These are phyloP conservation scores for Piromyces finnis DNA, from an alignment of 192 early-diverging fungal genomes.

Conservation along the genomic window DNA sequence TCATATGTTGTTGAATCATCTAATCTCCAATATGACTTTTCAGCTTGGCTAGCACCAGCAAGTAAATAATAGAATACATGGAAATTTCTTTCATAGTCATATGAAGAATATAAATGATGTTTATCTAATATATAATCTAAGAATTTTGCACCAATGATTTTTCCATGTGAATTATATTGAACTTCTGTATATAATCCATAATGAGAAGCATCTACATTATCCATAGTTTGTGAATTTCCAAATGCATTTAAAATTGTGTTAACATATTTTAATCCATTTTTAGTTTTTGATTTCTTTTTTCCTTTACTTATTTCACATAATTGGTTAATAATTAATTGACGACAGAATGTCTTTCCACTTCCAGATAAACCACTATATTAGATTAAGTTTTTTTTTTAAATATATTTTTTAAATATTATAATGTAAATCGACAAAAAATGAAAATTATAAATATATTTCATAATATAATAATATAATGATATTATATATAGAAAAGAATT, in stretches of 20 bases:
- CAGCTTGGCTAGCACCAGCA: slow-evolving; percentile 60
- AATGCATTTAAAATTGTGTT: slow-evolving; percentile 68
- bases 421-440: no score
- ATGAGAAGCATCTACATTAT: slow-evolving; percentile 64
- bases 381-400: no score
- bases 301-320: neutral
- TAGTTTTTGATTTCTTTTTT: neutral
- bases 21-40: slow-evolving; percentile 55
- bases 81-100: slow-evolving; percentile 57
- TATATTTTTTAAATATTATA: no score
- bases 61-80: slow-evolving; percentile 92
- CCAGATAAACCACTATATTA: neutral
- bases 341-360: neutral
- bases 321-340: neutral
- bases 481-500: no score
- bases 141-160: slow-evolving; percentile 69
- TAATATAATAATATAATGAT: no score
- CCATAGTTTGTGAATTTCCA: slow-evolving; percentile 62
- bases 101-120: slow-evolving; percentile 32
- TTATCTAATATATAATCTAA: slow-evolving; percentile 66
- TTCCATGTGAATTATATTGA: slow-evolving; percentile 82
- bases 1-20: slow-evolving; percentile 6
- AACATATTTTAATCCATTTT: slow-evolving; percentile 14
- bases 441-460: no score
- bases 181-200: slow-evolving; percentile 74